These are phyloP conservation scores for Penicillium antarcticum DNA, from an alignment of 495 filamentous ascomycete species.

Conservation along the genomic window DNA sequence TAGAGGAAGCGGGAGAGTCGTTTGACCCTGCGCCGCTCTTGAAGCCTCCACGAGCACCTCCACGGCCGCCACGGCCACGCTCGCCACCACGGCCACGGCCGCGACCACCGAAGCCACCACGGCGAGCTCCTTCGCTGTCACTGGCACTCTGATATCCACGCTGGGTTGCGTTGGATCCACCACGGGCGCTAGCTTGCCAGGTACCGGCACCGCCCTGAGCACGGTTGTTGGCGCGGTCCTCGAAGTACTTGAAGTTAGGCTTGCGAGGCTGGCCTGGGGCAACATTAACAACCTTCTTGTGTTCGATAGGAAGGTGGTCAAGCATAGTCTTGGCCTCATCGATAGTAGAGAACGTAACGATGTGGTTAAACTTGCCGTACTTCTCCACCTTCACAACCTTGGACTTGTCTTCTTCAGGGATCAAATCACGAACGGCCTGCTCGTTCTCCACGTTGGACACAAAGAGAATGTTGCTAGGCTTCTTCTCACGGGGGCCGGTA, in stretches of 20 bases:
- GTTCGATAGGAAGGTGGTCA: conserved; percentile 65
- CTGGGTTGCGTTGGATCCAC: conserved; percentile 49
- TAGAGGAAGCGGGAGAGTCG: conserved; percentile 50
- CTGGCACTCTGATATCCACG: conserved; percentile 80
- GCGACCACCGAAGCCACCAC: conserved; percentile 64
- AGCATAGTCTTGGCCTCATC: conserved; percentile 79
- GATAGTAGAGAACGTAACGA: conserved; percentile 71
- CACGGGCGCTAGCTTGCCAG: conserved; percentile 66
- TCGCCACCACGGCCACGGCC: conserved; percentile 52
- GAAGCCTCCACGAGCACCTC: conserved; percentile 51
- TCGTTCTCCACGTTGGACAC: conserved; percentile 74
- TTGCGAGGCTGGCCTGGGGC: conserved; percentile 62
- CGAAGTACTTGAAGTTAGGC: conserved; percentile 78
- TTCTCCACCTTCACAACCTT: conserved; percentile 80
- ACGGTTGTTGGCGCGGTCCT: conserved; percentile 49
- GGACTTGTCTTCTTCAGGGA: conserved; percentile 73
- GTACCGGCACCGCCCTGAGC: conserved; percentile 62
- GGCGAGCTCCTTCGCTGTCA: conserved; percentile 69
- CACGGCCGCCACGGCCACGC: conserved; percentile 39
- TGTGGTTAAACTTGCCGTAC: conserved; percentile 68
- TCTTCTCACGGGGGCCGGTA: conserved; percentile 44
- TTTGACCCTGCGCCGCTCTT: conserved; percentile 42
- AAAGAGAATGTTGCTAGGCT: conserved; percentile 74
- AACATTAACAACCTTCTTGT: conserved; percentile 55
- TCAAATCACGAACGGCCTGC: conserved; percentile 73